phyloP scores from a whole-genome alignment of 2,329 filamentous ascomycete species.

The Chalara sp. region DNA sequence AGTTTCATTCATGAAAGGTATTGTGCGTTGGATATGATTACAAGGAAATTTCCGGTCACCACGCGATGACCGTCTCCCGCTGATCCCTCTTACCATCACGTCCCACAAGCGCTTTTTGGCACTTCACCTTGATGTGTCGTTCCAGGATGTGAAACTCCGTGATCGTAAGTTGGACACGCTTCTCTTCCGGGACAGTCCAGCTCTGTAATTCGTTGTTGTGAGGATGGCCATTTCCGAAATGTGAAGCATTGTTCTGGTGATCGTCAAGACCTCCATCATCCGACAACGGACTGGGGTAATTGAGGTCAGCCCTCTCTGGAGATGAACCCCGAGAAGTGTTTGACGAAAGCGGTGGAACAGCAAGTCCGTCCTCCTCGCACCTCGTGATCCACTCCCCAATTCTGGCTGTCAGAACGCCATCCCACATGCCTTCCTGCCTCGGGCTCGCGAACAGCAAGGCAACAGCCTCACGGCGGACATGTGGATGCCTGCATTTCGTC shows the following conservation, averaged over 20 bases:
- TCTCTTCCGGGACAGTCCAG: constrained; percentile 20
- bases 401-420: constrained; percentile 29
- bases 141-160: constrained; percentile 22
- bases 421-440: constrained; percentile 64
- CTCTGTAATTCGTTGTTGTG: neutral
- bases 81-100: constrained; percentile 19
- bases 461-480: constrained; percentile 52
- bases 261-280: no score
- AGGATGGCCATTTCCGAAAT: no score
- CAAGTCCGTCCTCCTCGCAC: constrained; percentile 22
- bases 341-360: constrained; percentile 3
- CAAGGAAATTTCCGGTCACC: constrained; percentile 8
- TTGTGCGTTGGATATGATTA: no score
- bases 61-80: constrained; percentile 21
- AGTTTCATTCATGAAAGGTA: no score
- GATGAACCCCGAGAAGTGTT: no score
- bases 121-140: constrained; percentile 20
- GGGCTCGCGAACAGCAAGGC: constrained; percentile 50
- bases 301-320: no score
- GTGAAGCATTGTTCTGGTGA: no score
- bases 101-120: constrained; percentile 12
- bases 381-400: constrained; percentile 19
- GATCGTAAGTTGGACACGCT: constrained; percentile 18
- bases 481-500: constrained; percentile 55
- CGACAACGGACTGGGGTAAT: no score